Base-by-base conservation (phyloP, 495 filamentous ascomycete genomes). In the Annulohypoxylon nitens region DNA sequence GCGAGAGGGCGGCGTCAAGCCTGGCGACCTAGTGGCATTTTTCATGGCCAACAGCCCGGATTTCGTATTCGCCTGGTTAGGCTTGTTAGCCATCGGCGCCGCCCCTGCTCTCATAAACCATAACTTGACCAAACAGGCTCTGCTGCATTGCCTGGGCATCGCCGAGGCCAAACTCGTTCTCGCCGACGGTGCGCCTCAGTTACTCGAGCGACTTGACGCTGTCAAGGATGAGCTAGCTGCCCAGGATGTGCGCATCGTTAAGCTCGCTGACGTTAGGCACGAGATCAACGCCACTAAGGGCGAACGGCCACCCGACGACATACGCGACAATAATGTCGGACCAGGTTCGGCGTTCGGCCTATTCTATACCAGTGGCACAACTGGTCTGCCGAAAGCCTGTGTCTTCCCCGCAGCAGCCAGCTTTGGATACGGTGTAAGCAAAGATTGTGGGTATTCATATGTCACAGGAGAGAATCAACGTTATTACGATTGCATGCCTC, bases 401-500 rank as follows among this genome's bases (percentile, higher is more conserved):
- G 76, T 84, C 0, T 87, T 91, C 72, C 86, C 86, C 25, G 85
- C 48, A 74, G 85, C 43, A 51, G 83, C 73, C 36, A 76, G 76
- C 9, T 83, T 78, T 59, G 67, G 50, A 3, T 71, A 80, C 55
- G 80, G 75, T 41, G 59, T 43, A 4, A 73, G 78, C 43, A 75
- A 47, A n/a, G 60, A 73, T 0, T 77, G 69, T 58, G 77, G 75
- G 2, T 77, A 59, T 26, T 74, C 72, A 3, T 75, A 76, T 53
- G 75, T 79, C 45, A 58, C 69, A 18, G 57, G 61, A 25, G 69
- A 74, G 1, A 48, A 76, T 50, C 89, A 92, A 74, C 81, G 90
- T 20, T 92, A 89, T 88, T 93, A 93, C 79, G 84, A 87, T 73
- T 92, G 91, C 76, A 94, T 95, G 92, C 92, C 93, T 2, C 78